A percentile compares a stretch with the other conserved stretches of the same genome.
phyloP scores from a whole-genome alignment of 2,329 filamentous ascomycete species.

The Tolypocladium amazonense region DNA sequence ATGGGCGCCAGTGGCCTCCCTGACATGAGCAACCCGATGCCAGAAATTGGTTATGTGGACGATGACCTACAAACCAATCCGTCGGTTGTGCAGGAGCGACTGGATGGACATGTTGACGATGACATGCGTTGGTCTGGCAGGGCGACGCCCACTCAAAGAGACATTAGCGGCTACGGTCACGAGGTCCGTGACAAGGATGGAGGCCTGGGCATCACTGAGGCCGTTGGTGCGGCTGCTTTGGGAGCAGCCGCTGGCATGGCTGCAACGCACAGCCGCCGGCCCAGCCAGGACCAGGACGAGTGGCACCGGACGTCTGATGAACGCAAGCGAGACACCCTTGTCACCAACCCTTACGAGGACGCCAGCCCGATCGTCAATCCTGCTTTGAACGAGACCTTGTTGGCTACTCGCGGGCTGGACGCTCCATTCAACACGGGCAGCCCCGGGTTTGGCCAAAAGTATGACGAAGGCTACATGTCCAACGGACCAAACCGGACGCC shows the following conservation, averaged over 20 bases:
- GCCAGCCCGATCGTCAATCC: slow-evolving; percentile 51
- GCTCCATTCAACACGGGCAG: slow-evolving; percentile 42
- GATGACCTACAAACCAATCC: slow-evolving; percentile 75
- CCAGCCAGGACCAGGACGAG: slow-evolving; percentile 50
- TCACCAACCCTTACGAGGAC: slow-evolving; percentile 59
- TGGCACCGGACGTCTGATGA: slow-evolving; percentile 53
- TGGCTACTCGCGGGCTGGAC: slow-evolving; percentile 27
- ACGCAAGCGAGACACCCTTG: slow-evolving; percentile 52
- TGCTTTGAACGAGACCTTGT: slow-evolving; percentile 38
- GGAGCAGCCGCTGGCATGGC: slow-evolving; percentile 38
- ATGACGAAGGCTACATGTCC: slow-evolving; percentile 87
- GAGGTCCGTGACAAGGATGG: slow-evolving; percentile 19
- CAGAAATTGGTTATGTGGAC: slow-evolving; percentile 60
- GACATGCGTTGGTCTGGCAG: slow-evolving; percentile 44
- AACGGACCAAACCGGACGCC: slow-evolving; percentile 50
- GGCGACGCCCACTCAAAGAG: slow-evolving; percentile 34
- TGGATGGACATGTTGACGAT: slow-evolving; percentile 35
- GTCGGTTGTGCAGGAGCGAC: slow-evolving; percentile 67
- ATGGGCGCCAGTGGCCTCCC: slow-evolving; percentile 63
- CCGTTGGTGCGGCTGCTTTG: slow-evolving; percentile 42
- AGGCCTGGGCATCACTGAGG: slow-evolving; percentile 37
- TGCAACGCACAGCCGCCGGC: slow-evolving; percentile 38
- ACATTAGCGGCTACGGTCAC: slow-evolving; percentile 16
- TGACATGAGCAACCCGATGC: slow-evolving; percentile 58
- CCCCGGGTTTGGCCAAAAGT: slow-evolving; percentile 48